Percentiles rank a stretch among this genome's conserved stretches.
phyloP scores from a whole-genome alignment of 805 yeast genomes.

The Yueomyces sp. region DNA sequence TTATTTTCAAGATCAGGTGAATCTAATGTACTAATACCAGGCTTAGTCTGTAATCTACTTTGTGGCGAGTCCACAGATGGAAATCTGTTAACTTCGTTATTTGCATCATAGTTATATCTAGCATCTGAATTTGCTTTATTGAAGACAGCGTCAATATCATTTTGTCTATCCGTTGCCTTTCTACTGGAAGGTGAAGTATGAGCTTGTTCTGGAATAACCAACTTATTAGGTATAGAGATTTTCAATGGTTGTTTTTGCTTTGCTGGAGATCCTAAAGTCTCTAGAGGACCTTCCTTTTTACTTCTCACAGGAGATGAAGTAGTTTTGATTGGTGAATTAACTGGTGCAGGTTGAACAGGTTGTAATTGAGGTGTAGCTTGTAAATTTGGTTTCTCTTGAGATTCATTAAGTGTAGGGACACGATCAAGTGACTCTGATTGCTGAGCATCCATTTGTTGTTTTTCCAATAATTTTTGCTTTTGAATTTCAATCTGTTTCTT shows the following conservation, averaged over 20 bases:
- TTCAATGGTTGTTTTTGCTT: constrained; percentile 4
- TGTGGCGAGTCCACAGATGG: constrained; percentile 32
- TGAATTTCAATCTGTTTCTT: not conserved
- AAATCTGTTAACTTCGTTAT: constrained; percentile 26
- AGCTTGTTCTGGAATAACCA: constrained; percentile 35
- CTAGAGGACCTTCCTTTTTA: not conserved
- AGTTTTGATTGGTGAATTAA: not conserved
- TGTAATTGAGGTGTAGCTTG: not conserved
- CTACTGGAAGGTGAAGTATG: constrained; percentile 33
- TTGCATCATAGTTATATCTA: constrained; percentile 12
- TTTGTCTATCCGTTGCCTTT: constrained; percentile 13
- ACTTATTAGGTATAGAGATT: constrained; percentile 26
- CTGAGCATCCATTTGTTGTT: not conserved
- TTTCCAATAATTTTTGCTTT: not conserved
- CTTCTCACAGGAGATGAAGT: not conserved
- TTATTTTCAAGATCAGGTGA: constrained; percentile 12
- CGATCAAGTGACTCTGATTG: not conserved
- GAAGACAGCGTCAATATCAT: constrained; percentile 15
- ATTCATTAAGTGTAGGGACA: not conserved
- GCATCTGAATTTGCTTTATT: constrained; percentile 26
- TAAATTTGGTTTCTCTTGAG: not conserved
- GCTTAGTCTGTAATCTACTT: constrained; percentile 21
- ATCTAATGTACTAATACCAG: constrained; percentile 2
- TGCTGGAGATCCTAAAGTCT: not conserved
- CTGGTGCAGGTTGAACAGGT: not conserved